These are phyloP conservation scores for Dryas octopetala DNA, from an alignment of 306 rosid genomes.

Conservation along the genomic window DNA sequence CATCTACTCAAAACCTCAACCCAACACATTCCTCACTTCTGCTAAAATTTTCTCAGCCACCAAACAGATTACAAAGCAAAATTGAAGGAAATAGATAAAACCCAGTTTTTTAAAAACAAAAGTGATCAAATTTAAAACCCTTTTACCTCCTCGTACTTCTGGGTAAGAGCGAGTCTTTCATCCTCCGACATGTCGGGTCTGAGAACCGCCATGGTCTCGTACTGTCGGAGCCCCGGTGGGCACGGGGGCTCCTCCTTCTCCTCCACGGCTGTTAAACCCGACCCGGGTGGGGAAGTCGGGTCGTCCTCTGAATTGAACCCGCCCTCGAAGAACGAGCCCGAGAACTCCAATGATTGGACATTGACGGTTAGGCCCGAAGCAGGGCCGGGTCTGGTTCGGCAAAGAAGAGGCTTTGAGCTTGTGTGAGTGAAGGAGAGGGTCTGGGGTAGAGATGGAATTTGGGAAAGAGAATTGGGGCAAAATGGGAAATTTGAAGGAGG, in stretches of 20 bases:
- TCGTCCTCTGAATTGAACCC: constrained; percentile 75
- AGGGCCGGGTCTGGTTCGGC: constrained; percentile 14
- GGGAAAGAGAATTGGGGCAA: constrained; percentile 19
- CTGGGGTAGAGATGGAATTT: constrained; percentile 22
- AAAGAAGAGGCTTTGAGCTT: constrained; percentile 15
- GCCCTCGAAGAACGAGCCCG: constrained; percentile 67
- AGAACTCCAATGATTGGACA: constrained; percentile 64
- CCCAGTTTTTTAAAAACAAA: neutral
- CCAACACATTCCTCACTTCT: neutral
- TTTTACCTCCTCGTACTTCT: constrained; percentile 80
- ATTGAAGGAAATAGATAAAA: neutral
- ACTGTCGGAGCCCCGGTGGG: constrained; percentile 72
- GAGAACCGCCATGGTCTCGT: constrained; percentile 70
- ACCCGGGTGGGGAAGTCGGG: constrained; percentile 39
- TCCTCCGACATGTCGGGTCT: constrained; percentile 84
- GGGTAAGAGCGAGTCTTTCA: constrained; percentile 63
- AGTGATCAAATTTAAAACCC: constrained; percentile 3
- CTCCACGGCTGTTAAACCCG: constrained; percentile 52
- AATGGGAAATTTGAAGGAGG: constrained; percentile 33
- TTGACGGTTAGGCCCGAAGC: constrained; percentile 17
- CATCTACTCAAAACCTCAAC: neutral
- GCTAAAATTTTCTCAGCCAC: neutral
- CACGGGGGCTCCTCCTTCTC: constrained; percentile 86
- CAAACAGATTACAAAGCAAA: neutral
- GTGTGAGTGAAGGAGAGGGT: constrained; percentile 24